Evolutionary conservation across 352 stramenopile genomes (phyloP), one percentile per base, ranked within the genome.

Genomic region (Phytopythium boreale): DNA sequence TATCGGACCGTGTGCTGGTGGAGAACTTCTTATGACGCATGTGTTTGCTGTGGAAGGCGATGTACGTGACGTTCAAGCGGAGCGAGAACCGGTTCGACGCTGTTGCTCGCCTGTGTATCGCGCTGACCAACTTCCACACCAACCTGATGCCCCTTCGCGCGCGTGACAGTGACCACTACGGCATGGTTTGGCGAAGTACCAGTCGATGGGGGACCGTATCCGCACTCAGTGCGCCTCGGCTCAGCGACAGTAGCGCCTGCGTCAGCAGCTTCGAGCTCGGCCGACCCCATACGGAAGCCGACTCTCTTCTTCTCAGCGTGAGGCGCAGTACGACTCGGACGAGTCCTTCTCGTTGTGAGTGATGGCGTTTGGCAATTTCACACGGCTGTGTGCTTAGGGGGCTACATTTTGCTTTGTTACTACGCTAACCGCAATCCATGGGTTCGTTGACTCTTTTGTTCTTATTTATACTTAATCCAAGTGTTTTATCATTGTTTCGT

Each of bases 11-110:
- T 2, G 12, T 56, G 24, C 22, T 37, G 1, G 49, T 56, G 12
- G 24, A 56, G 49, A 56, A 56, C 49, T 56, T 37, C 49, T 56
- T 56, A 14, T 2, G 49, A 20, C 49, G 49, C 24, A 36, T 56
- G 24, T 56, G 49, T 11, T 37, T 37, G 9, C 24, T 56, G 49
- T 56, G 27, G 24, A 56, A 36, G 22, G 24, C 20, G 24, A n/a
- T 9, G 15, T 56, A 56, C 8, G 49, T 24, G 2, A 36, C 49
- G 22, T 56, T 56, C 49, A 56, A 56, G 22, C 37, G 49, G 24
- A 56, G 37, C 17, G 49, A 56, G 27, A 56, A 56, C 27, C 24
- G 49, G 1, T 56, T 37, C 20, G 24, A 56, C 27, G 8, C 2
- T 2, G 49, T 36, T 8, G 49, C 11, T 2, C 20, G 49, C 22